Evolutionary conservation across 2,329 filamentous ascomycete genomes (phyloP), one percentile per base, ranked within the genome.

Genomic region (Dactylellina sp.): DNA sequence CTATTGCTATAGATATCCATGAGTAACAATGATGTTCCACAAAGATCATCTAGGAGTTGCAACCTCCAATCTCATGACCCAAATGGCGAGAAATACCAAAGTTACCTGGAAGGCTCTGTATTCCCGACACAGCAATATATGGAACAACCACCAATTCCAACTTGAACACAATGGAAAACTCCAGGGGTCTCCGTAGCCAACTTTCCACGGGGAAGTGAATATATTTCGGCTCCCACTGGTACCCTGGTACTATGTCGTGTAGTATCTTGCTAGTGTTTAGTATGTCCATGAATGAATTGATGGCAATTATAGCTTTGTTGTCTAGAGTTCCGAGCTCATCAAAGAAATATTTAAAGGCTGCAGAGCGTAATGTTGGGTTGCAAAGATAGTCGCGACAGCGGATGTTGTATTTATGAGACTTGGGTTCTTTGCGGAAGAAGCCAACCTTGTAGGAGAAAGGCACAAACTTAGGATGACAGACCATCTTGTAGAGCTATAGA

Each of bases 371-470:
- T 14, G 22, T 16, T 1, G 60, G 60, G 25, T 35, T 39, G 42
- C 24, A 7, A n/a, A 5, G 24, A 16, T 11, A 11, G 24, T 59
- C 37, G 22, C 11, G 18, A n/a, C 63, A 66, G 4, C 25, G 20
- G 35, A 66, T 35, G 11, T 52, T 60, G 46, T 46, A 66, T 52
- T 60, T 66, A 11, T 24, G 9, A 1, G 63, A 59, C 0, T 18
- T 49, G 0, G 9, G 2, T 40, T 49, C 55, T 42, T 53, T 35
- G 24, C 22, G 12, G 20, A 66, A 66, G 37, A 6, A 16, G 24
- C 44, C 63, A 9, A 47, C 2, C 46, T 66, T 66, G 37, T 59
- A 66, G 12, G n/a, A 12, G 24, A 35, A 39, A 4, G 63, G 63
- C 5, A 28, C 22, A 44, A 59, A 59, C 7, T 28, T 14, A 2